phyloP scores from a whole-genome alignment of 805 yeast species.

The Monosporozyma yasuniensis region DNA sequence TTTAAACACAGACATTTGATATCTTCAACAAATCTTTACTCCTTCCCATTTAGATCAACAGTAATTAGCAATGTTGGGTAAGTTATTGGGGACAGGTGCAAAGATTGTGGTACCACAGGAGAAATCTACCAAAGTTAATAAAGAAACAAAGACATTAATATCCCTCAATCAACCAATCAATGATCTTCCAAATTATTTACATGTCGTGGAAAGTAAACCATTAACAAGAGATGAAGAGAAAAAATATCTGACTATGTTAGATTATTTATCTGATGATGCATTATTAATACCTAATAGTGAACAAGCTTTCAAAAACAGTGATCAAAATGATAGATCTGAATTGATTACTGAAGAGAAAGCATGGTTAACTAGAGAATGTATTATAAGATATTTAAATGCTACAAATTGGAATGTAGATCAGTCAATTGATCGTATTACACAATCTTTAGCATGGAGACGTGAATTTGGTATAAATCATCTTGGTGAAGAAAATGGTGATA shows the following conservation, averaged over 20 bases:
- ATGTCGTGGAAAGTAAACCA: slow-evolving; percentile 40
- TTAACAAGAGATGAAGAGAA: slow-evolving; percentile 47
- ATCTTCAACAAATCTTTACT: too few relatives aligned
- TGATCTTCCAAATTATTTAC: slow-evolving; percentile 41
- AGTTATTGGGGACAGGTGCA: slow-evolving; percentile 1
- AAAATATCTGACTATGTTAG: slow-evolving; percentile 54
- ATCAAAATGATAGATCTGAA: slow-evolving; percentile 19
- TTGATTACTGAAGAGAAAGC: slow-evolving; percentile 54
- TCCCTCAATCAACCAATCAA: slow-evolving; percentile 44
- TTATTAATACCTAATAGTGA: slow-evolving; percentile 44
- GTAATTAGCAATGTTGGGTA: background rate
- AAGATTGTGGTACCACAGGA: background rate
- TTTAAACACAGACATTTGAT: too few relatives aligned
- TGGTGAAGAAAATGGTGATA: slow-evolving; percentile 39
- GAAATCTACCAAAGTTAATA: slow-evolving; percentile 10
- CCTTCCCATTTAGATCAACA: too few relatives aligned
- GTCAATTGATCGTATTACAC: slow-evolving; percentile 64
- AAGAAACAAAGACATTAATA: slow-evolving; percentile 24
- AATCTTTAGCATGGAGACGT: slow-evolving; percentile 86
- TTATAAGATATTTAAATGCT: slow-evolving; percentile 83
- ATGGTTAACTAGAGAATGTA: slow-evolving; percentile 90
- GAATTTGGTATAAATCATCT: slow-evolving; percentile 63
- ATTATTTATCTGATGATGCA: slow-evolving; percentile 51
- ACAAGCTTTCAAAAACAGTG: slow-evolving; percentile 9
- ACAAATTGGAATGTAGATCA: slow-evolving; percentile 77